Conservation (phyloP, 768 basidiomycete genomes). For the Coprinopsis cinerea region DNA sequence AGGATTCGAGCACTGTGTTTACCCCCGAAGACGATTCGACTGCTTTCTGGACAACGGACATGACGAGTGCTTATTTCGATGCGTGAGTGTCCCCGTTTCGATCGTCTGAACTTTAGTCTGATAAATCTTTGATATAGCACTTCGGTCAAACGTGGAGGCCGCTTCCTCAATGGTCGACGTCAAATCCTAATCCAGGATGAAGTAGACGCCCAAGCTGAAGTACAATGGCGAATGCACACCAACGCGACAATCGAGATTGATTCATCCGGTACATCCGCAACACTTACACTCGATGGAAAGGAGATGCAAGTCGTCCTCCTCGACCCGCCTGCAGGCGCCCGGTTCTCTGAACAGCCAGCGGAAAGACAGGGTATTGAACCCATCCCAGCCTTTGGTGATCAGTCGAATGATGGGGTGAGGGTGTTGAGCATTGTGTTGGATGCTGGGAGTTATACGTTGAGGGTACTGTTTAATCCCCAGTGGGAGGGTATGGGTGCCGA, state of each 20-base stretch:
- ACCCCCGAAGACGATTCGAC: slow-evolving; percentile 58
- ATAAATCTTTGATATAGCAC: slow-evolving; percentile 40
- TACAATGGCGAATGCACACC: slow-evolving; percentile 95
- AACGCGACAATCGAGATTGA: slow-evolving; percentile 69
- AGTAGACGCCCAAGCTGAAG: slow-evolving; percentile 47
- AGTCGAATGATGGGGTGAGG: slow-evolving; percentile 69
- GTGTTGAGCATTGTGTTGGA: slow-evolving; percentile 70
- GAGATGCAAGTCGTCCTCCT: slow-evolving; percentile 62
- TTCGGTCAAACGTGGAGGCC: slow-evolving; percentile 79
- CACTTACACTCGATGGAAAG: slow-evolving; percentile 64
- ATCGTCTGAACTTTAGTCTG: slow-evolving; percentile 11
- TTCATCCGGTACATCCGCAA: slow-evolving; percentile 58
- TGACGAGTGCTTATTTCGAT: slow-evolving; percentile 69
- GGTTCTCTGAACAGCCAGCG: slow-evolving; percentile 52
- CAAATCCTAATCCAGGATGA: slow-evolving; percentile 96
- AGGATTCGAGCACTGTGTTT: slow-evolving; percentile 83
- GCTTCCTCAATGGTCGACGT: slow-evolving; percentile 72
- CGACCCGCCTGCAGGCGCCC: slow-evolving; percentile 58
- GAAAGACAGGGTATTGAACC: slow-evolving; percentile 54
- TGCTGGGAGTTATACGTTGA: slow-evolving; percentile 68
- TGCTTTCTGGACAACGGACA: slow-evolving; percentile 75
- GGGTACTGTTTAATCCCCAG: slow-evolving; percentile 90
- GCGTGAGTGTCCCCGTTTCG: slow-evolving; percentile 44
- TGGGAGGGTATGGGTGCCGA: slow-evolving; percentile 62
- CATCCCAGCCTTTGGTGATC: slow-evolving; percentile 57